Evolutionary conservation across 352 stramenopile genomes (phyloP), one percentile per base, ranked within the genome.

Genomic region (Pythium pectinolyticum): DNA sequence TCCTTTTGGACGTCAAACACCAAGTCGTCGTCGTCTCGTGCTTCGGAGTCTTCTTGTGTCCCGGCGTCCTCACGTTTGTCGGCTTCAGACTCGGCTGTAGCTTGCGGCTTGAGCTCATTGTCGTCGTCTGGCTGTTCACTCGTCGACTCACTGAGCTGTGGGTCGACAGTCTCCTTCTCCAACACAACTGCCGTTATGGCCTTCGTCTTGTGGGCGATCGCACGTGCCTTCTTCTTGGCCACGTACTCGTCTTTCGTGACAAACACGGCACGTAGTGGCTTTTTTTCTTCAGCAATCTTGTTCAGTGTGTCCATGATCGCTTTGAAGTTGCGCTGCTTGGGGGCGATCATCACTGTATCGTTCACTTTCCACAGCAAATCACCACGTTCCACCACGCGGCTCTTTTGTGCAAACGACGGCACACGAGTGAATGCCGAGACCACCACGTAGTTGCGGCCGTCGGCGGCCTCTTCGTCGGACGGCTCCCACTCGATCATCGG

Each of bases 401-500:
- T 88, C 40, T 86, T 84, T 31, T 92, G 83, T 0, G 84, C 86
- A 57, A 86, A 88, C 19, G 84, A 93, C 9, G 86, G 86, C 15
- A 92, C 64, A 15, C 86, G 78, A 8, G 72, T 48, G 57, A 94
- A 94, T 9, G 79, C 80, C 7, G 80, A 82, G 3, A 94, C 48
- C 7, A 89, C 77, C 12, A 90, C 81, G 43, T 92, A 88, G 43
- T 78, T 87, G 17, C 75, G 77, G 6, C 63, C 75, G 46, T 85
- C 80, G 2, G 72, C 75, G 5, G 72, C 59, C 45, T 90, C 83
- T 55, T 89, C 80, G 31, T 87, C 73, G 9, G 64, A 78, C 19
- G 73, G 74, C 58, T 94, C 86, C 45, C 88, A 63, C 54, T 92
- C 82, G 22, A 95, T 72, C 78, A 93, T 89, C 24, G 86, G 86